Conservation (phyloP, 1,284 basidiomycete genomes). For the Cryptococcus sp. region DNA sequence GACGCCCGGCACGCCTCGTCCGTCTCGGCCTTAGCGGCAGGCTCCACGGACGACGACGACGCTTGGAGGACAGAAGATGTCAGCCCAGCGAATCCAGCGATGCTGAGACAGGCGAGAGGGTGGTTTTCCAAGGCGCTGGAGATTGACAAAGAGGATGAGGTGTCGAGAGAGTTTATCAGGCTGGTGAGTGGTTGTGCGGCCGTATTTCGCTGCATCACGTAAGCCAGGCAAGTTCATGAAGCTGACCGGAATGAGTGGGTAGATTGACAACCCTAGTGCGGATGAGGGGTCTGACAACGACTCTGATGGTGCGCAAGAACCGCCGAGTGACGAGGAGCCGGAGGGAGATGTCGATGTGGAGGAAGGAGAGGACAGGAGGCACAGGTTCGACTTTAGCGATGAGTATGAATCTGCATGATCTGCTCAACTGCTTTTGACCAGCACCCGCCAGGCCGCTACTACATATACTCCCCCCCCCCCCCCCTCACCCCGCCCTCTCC, state of each 20-base stretch:
- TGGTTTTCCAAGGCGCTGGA: slow-evolving; percentile 37
- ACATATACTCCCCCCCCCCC: no score
- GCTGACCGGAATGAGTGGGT: neutral
- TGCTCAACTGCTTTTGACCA: neutral
- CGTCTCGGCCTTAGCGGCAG: neutral
- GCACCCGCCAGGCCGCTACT: no score
- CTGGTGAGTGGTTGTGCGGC: slow-evolving; percentile 37
- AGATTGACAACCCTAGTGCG: neutral
- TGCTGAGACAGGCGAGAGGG: slow-evolving; percentile 27
- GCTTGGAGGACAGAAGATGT: neutral
- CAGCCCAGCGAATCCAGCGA: slow-evolving; percentile 6
- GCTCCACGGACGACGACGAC: neutral
- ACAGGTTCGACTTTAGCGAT: slow-evolving; percentile 4
- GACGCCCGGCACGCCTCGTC: no score
- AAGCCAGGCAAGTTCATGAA: neutral
- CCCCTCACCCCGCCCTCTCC: no score
- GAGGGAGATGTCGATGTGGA: slow-evolving; percentile 10
- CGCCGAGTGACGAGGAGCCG: slow-evolving; percentile 1
- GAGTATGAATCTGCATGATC: slow-evolving; percentile 9
- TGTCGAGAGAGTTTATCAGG: slow-evolving; percentile 31
- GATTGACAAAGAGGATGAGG: slow-evolving; percentile 26
- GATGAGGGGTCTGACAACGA: slow-evolving; percentile 10
- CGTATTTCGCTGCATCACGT: neutral
- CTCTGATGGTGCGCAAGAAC: slow-evolving; percentile 3
- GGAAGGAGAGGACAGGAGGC: slow-evolving; percentile 1